Evolutionary conservation across 345 rosid species (phyloP).

Genomic region (Linum lewisii): DNA sequence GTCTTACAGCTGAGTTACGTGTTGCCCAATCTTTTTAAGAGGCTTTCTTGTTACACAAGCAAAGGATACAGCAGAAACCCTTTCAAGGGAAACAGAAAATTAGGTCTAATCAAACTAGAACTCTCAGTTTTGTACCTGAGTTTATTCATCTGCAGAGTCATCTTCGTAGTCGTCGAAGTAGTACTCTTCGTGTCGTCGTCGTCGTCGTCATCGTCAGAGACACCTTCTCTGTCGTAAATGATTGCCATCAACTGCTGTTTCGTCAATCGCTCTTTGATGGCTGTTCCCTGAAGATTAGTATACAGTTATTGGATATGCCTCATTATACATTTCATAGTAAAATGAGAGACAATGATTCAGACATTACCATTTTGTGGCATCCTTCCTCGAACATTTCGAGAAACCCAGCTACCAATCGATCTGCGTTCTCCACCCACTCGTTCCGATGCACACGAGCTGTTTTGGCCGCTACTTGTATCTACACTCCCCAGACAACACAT

Average conservation of each 20-base stretch:
- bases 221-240: slow-evolving; percentile 19
- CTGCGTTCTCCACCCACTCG: slow-evolving; percentile 59
- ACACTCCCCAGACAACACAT: background rate
- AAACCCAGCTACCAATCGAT: slow-evolving; percentile 56
- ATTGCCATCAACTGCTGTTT: slow-evolving; percentile 34
- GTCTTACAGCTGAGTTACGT: too few relatives aligned
- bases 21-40: background rate
- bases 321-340: background rate
- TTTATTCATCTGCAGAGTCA: slow-evolving; percentile 2
- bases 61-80: too few relatives aligned
- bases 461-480: slow-evolving; percentile 63
- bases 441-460: slow-evolving; percentile 47
- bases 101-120: too few relatives aligned
- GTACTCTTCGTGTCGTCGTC: slow-evolving; percentile 19
- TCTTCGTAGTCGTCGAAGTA: slow-evolving; percentile 19
- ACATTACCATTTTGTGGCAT: slow-evolving; percentile 53
- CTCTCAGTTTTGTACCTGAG: too few relatives aligned
- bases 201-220: slow-evolving; percentile 24
- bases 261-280: slow-evolving; percentile 41
- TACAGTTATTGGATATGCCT: background rate
- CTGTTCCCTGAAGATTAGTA: slow-evolving; percentile 37
- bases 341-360: background rate
- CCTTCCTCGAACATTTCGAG: slow-evolving; percentile 69
- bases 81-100: too few relatives aligned
- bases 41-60: too few relatives aligned